phyloP scores from a whole-genome alignment of 139 green algal genomes.

The Chlamydomonas schloesseri region DNA sequence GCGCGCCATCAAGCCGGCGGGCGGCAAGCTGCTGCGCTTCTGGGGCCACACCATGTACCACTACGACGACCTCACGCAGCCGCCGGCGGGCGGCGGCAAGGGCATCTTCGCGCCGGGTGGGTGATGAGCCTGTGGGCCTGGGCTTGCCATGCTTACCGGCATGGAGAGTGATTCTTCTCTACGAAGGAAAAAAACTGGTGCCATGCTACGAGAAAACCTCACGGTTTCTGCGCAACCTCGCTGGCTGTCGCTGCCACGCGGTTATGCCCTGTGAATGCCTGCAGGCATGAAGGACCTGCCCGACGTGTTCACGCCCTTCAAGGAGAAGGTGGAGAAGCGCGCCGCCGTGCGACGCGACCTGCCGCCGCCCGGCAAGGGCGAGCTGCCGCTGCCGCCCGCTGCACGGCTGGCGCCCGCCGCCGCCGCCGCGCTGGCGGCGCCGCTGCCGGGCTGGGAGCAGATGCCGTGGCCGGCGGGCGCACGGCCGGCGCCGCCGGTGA shows the following conservation, averaged over 20 bases:
- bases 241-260: too few species aligned
- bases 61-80: conserved; percentile 82
- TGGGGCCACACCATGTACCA: conserved; percentile 94
- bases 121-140: background rate
- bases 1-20: conserved; percentile 14
- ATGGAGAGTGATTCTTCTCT: too few species aligned
- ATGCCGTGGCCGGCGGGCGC: conserved; percentile 55
- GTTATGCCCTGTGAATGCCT: too few species aligned
- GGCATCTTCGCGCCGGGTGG: conserved; percentile 22
- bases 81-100: background rate
- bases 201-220: too few species aligned
- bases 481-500: conserved; percentile 24
- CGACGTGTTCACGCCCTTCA: conserved; percentile 96
- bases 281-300: conserved; percentile 70
- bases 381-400: conserved; percentile 71
- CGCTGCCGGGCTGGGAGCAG: conserved; percentile 44
- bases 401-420: background rate
- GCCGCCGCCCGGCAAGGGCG: conserved; percentile 59
- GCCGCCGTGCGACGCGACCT: conserved; percentile 63
- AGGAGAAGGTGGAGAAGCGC: conserved; percentile 65
- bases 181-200: too few species aligned
- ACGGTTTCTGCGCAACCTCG: too few species aligned
- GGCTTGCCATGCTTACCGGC: too few species aligned
- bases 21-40: conserved; percentile 59
- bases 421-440: conserved; percentile 27